Base-by-base conservation (phyloP, 75 land plant genomes). In the Pinus tabuliformis region DNA sequence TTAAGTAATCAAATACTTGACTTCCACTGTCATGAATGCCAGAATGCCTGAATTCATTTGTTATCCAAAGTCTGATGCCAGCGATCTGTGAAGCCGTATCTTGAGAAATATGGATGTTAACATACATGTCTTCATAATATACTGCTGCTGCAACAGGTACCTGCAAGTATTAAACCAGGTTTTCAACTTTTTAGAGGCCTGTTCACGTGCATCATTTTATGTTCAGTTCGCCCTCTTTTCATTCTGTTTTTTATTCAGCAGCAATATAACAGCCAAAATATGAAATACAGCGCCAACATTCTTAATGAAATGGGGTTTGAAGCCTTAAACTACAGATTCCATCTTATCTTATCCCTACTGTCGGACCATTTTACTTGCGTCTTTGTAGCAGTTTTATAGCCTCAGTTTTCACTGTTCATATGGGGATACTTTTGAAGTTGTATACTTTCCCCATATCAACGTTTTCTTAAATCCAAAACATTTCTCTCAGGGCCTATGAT, bases 151-250 rank as follows among this genome's bases (percentile, higher is more conserved):
- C 33, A 33, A 33, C 2, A 33, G 33, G 33, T 33, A 33, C 33
- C 33, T 96, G 85, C 64, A 66, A 77, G 45, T 12, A 68, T 37
- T 68, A 36, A 45, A 77, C 22, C 77, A 74, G 9, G 72, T 39
- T 39, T 37, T 12, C n/a, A 5, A 36, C 6, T 26, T 11, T 75
- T 54, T 52, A 26, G 49, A 42, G 7, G 22, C 70, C 36, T 77
- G 28, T 20, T 70, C 66, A 45, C n/a, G 26, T 54, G 56, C 17
- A 52, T 21, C 56, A 54, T 52, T 26, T 26, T 56, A 28, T 56
- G 28, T n/a, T 73, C 26, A 21, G 20, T 56, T 26, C 7, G 59
- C 14, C 15, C 52, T 37, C n/a, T 18, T 28, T 36, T 42, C 42
- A 20, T 39, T 37, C 49, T 42, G 22, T 37, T 49, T 49, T 49